These are phyloP conservation scores for Monotropa hypopitys DNA, from an alignment of 179 eudicot species.

Conservation along the genomic window DNA sequence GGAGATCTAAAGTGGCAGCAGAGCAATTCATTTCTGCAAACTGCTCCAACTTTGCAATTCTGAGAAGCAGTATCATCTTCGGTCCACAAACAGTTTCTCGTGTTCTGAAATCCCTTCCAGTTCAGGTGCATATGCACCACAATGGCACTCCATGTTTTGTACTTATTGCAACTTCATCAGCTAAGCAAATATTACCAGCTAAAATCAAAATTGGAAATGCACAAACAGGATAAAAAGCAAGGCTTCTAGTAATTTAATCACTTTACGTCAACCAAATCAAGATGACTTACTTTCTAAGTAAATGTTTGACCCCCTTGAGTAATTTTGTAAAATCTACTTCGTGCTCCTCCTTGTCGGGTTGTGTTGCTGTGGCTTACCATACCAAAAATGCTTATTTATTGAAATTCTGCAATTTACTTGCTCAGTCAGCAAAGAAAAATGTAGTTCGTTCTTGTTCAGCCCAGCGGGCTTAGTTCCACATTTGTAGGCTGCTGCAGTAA, in stretches of 20 bases:
- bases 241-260: not conserved
- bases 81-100: conserved; percentile 82
- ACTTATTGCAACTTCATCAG: not conserved
- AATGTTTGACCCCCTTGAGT: not conserved
- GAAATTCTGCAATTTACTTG: not conserved
- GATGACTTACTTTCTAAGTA: not conserved
- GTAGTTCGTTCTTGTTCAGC: not conserved
- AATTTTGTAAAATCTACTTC: not conserved
- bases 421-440: not conserved
- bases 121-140: conserved; percentile 44
- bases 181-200: not conserved
- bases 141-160: not conserved
- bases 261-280: not conserved
- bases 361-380: not conserved
- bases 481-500: not conserved
- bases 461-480: not conserved
- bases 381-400: not conserved
- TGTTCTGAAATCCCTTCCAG: conserved; percentile 75
- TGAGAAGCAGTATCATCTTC: conserved; percentile 89
- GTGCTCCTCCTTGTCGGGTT: not conserved
- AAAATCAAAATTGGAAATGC: not conserved
- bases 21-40: conserved; percentile 52
- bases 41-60: conserved; percentile 61
- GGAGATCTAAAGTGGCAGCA: conserved; percentile 74
- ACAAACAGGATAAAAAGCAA: not conserved